Evolutionary conservation across 2,329 filamentous ascomycete genomes (phyloP), one percentile per base, ranked within the genome.

Genomic region (Dothistroma pini): DNA sequence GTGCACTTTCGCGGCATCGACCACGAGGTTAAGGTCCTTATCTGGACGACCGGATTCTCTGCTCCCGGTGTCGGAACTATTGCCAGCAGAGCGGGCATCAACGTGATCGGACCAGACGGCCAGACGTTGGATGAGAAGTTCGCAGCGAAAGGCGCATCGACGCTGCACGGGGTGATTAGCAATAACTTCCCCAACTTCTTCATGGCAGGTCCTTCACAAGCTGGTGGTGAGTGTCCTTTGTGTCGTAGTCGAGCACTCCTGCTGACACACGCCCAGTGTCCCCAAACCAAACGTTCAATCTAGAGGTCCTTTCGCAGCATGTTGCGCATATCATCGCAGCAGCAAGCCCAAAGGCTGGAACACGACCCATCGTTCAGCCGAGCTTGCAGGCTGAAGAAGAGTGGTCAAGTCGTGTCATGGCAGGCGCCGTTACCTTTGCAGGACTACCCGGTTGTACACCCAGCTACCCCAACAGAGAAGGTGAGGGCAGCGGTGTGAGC

Each of bases 171-270:
- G 10, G 70, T 81, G 6, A 70, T 76, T 5, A 78, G 74, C 0
- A 72, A 74, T 63, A 77, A 75, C 0, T 86, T 86, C 61, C 84
- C 84, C 1, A 86, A 86, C 64, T 66, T 85, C 52, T 81, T 84
- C 76, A 79, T 80, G 66, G 68, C 77, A 0, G 78, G 78, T 12
- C 67, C 76, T 0, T 58, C 70, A n/a, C 82, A 84, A 70, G 67
- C 72, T 0, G 77, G 72, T 38, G 54, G 61, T 60, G 53, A 49
- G 60, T 35, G 41, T n/a, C 11, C 6, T 32, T n/a, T 25, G 31
- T 22, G n/a, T 22, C 16, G 10, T 19, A 25, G 4, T 11, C 3
- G 9, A 49, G 44, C 11, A 14, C n/a, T 25, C 10, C 21, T 12
- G 21, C 55, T 61, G 41, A 53, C 29, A 12, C 11, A 14, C 8